Conservation (phyloP, 116 monocot genomes). For the Thalassia testudinum region DNA sequence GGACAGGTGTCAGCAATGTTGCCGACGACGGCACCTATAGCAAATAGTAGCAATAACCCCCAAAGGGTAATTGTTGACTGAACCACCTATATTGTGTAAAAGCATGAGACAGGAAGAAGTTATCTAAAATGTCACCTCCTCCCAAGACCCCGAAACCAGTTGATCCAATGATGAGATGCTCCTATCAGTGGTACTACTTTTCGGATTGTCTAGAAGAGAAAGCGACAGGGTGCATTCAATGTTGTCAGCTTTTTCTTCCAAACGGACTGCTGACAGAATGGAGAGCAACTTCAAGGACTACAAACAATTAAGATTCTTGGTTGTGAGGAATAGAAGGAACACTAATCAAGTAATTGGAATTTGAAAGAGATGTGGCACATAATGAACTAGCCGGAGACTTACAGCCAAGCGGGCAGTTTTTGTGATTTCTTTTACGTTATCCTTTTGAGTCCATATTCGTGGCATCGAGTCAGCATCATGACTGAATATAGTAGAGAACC, state of each 20-base stretch:
- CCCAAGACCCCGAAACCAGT: constrained; percentile 91
- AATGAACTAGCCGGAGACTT: not conserved
- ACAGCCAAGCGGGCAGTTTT: constrained; percentile 79
- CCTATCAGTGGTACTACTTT: constrained; percentile 19
- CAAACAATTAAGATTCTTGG: constrained; percentile 7
- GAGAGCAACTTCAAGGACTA: constrained; percentile 97
- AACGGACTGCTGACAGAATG: constrained; percentile 73
- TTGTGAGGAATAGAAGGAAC: not conserved
- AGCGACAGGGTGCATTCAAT: constrained; percentile 73
- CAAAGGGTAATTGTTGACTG: no score
- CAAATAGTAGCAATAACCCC: no score
- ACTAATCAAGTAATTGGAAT: not conserved
- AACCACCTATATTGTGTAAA: no score
- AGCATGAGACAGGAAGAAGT: no score
- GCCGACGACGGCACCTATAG: no score
- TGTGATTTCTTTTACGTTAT: constrained; percentile 89
- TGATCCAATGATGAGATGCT: constrained; percentile 52
- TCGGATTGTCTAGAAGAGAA: constrained; percentile 24
- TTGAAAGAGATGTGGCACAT: not conserved
- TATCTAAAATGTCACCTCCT: no score
- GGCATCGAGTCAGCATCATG: constrained; percentile 93
- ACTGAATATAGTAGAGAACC: constrained; percentile 81
- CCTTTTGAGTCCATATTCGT: constrained; percentile 90
- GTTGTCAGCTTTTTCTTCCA: constrained; percentile 72
- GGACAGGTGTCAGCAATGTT: no score